These are phyloP conservation scores for Ascochyta lentis DNA, from an alignment of 2,329 filamentous ascomycete genomes.

Conservation along the genomic window DNA sequence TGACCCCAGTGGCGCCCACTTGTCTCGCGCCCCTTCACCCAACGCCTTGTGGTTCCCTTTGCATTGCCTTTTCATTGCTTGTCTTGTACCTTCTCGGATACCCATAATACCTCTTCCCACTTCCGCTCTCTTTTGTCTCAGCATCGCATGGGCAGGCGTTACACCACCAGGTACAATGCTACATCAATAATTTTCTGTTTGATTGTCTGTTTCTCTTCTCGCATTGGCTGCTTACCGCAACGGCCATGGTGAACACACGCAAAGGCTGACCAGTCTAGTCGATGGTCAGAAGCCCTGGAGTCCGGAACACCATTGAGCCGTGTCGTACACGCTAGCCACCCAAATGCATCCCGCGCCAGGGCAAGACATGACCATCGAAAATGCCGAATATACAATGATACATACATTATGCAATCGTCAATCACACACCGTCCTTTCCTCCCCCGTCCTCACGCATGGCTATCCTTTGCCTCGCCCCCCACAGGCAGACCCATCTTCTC, in stretches of 20 bases:
- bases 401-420: background rate
- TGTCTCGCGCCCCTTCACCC: background rate
- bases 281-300: background rate
- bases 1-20: slow-evolving; percentile 5
- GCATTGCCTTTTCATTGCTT: slow-evolving; percentile 38
- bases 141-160: slow-evolving; percentile 11
- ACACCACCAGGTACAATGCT: slow-evolving; percentile 14
- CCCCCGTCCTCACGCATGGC: background rate
- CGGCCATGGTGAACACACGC: background rate
- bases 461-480: background rate
- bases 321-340: slow-evolving; percentile 8
- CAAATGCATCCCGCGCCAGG: background rate
- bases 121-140: slow-evolving; percentile 11
- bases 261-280: background rate
- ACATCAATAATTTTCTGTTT: slow-evolving; percentile 12
- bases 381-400: background rate
- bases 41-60: slow-evolving; percentile 25
- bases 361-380: background rate
- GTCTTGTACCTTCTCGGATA: slow-evolving; percentile 36
- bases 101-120: slow-evolving; percentile 31
- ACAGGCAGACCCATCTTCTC: background rate
- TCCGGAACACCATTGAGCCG: slow-evolving; percentile 6
- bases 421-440: background rate
- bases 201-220: slow-evolving; percentile 3
- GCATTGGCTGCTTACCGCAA: background rate